Base-by-base conservation (phyloP, 2,329 filamentous ascomycete genomes). In the Trichoderma oligosporum region DNA sequence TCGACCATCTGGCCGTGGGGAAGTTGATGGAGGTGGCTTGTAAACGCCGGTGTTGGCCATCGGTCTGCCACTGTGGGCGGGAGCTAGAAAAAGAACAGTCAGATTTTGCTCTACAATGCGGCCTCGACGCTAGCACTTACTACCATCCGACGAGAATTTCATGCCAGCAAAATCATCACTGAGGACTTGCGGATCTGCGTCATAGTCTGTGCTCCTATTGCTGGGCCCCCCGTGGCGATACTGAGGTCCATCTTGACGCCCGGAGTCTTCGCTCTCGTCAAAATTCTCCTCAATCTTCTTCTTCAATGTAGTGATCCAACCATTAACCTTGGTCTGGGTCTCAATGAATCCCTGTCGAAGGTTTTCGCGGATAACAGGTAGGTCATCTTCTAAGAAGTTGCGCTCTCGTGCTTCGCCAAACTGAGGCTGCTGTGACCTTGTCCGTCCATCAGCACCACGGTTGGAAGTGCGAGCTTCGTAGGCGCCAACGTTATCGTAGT, bases 301-400 rank as follows among this genome's bases (percentile, higher is more conserved):
- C 76, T 90, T 94, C 70, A 99, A 78, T 61, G 85, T 91, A 49
- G 83, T 88, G 66, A 99, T 91, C 92, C 93, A 97, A 48, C 84
- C 83, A 75, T 96, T 97, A 66, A 99, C 89, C 68, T 89, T 95
- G 56, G 83, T 86, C 75, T 97, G 94, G 2, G 94, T 97, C 68
- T 99, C 92, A 56, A 91, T 68, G 74, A 99, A 99, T 4, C 94
- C 94, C 75, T 97, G 95, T 69, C 87, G 88, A 64, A 99, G 82
- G 67, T 95, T 97, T 70, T 96, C 91, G 63, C 86, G 87, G 68
- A 99, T 97, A 48, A 93, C 85, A 1, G 94, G 93, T 12, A 99
- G 82, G 64, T 99, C 94, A 66, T 99, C 94, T 66, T 99, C 94
- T 65, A 97, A 84, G 73, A 99, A 99, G 76, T 84, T 97, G 67